Evolutionary conservation across 208 protist genomes (phyloP).

Genomic region (Trypanosoma grayi): DNA sequence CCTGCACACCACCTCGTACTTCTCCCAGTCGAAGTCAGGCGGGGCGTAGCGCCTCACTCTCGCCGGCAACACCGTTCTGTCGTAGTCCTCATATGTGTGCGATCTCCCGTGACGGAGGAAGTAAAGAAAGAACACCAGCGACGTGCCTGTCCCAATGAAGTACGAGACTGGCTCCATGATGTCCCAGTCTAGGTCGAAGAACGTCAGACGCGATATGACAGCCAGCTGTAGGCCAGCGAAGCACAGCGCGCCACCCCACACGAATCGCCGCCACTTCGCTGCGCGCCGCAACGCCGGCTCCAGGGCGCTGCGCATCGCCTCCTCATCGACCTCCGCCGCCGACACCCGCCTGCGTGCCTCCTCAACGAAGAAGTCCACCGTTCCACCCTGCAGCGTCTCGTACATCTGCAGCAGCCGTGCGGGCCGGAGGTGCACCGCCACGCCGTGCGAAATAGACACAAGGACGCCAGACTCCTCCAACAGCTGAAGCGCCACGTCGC

Average conservation of each 20-base stretch:
- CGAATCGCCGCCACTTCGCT: constrained; percentile 46
- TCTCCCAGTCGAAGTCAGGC: constrained; percentile 65
- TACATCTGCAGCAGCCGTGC: constrained; percentile 50
- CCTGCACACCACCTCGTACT: constrained; percentile 43
- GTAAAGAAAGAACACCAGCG: constrained; percentile 68
- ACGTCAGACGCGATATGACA: constrained; percentile 81
- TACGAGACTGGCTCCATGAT: constrained; percentile 90
- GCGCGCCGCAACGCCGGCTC: constrained; percentile 46
- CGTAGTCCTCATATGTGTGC: constrained; percentile 54
- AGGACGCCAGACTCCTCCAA: constrained; percentile 52
- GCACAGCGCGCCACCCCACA: constrained; percentile 62
- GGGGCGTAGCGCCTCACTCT: constrained; percentile 64
- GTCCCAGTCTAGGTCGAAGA: constrained; percentile 89
- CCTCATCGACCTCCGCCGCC: constrained; percentile 32
- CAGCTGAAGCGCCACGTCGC: constrained; percentile 33
- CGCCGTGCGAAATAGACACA: constrained; percentile 46
- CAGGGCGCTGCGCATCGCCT: constrained; percentile 35
- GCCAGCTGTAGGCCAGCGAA: constrained; percentile 70
- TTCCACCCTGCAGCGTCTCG: background rate
- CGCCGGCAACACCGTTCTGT: constrained; percentile 41
- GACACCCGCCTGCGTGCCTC: constrained; percentile 35
- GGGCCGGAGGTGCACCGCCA: constrained; percentile 57
- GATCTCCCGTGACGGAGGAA: constrained; percentile 53
- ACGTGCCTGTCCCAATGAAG: constrained; percentile 57
- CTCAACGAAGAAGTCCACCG: constrained; percentile 38